Base-by-base conservation (phyloP, 139 green algal species). In the Marvania coccoides region DNA sequence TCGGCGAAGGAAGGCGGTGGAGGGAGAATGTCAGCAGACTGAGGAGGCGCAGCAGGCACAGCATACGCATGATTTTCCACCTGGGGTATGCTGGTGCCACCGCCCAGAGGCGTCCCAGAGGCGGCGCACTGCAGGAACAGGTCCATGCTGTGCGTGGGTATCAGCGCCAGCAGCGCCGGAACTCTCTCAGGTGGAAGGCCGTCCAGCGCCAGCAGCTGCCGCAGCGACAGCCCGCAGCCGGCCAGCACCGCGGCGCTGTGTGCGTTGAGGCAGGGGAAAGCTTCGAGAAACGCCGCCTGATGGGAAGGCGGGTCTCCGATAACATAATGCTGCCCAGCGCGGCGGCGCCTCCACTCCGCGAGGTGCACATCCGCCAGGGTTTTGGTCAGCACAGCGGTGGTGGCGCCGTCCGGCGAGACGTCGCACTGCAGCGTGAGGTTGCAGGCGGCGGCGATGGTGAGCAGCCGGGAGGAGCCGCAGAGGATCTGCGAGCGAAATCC, bases 181-280 rank as follows among this genome's bases (percentile, higher is more conserved):
- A 60, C 47, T 31, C 26, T 67, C 23, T 42, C 33, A 6, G 12
- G 19, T 19, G 13, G 23, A 28, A 30, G 47, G 3, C 23, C 5
- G 28, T 47, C 42, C 10, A 67, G 45, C 26, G 15, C 8, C 13
- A 83, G 30, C 56, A 83, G 73, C 56, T 81, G 48, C 2, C 35
- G 28, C 58, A 83, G 57, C 19, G 47, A 45, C 47, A 71, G 46
- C 26, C 35, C n/a, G 1, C 61, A 33, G 0, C 61, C 58, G 8
- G 62, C 39, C 33, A 83, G 48, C 19, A 42, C 6, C 7, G 73
- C 63, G 2, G 76, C 76, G 10, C 47, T 75, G 42, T 78, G 56
- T 1, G 72, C 66, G 42, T 83, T 83, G 12, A 82, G 28, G 8
- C 35, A 65, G 4, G 61, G 70, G 39, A 64, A 79, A 53, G 42